Evolutionary conservation across 2,329 filamentous ascomycete genomes (phyloP).

Genomic region (Pleurostoma richardsiae): DNA sequence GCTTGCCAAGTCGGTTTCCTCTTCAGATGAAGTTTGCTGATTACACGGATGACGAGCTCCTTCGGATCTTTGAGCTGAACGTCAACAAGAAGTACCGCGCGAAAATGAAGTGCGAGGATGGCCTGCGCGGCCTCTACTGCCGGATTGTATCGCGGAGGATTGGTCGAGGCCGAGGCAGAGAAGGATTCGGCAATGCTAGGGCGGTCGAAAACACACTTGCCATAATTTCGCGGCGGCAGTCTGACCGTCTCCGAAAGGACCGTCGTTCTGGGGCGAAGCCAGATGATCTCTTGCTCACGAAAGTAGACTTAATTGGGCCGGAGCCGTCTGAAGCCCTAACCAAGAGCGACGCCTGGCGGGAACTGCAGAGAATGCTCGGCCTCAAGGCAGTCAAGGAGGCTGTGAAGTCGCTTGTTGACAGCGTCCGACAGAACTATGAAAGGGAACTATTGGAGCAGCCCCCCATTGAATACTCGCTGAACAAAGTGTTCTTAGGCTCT

Average conservation of each 20-base stretch:
- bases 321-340: conserved; percentile 51
- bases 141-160: conserved; percentile 59
- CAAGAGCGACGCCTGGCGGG: conserved; percentile 49
- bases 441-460: conserved; percentile 60
- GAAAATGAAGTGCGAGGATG: conserved; percentile 56
- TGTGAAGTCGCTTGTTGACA: conserved; percentile 53
- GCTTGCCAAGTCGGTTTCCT: conserved; percentile 65
- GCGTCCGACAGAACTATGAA: conserved; percentile 58
- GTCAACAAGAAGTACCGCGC: conserved; percentile 49
- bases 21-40: conserved; percentile 62
- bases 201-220: conserved; percentile 58
- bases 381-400: conserved; percentile 58
- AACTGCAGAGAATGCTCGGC: conserved; percentile 55
- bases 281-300: conserved; percentile 56
- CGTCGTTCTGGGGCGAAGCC: conserved; percentile 32
- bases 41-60: conserved; percentile 61
- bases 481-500: conserved; percentile 64
- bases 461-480: conserved; percentile 55
- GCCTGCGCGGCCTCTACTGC: conserved; percentile 53
- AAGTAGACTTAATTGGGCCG: conserved; percentile 68
- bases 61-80: conserved; percentile 51
- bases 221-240: conserved; percentile 52
- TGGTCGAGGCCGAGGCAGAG: conserved; percentile 54
- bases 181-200: conserved; percentile 71
- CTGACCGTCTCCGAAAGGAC: conserved; percentile 45